Evolutionary conservation across 1,284 basidiomycete genomes (phyloP).

Genomic region (Peniophora sp.): DNA sequence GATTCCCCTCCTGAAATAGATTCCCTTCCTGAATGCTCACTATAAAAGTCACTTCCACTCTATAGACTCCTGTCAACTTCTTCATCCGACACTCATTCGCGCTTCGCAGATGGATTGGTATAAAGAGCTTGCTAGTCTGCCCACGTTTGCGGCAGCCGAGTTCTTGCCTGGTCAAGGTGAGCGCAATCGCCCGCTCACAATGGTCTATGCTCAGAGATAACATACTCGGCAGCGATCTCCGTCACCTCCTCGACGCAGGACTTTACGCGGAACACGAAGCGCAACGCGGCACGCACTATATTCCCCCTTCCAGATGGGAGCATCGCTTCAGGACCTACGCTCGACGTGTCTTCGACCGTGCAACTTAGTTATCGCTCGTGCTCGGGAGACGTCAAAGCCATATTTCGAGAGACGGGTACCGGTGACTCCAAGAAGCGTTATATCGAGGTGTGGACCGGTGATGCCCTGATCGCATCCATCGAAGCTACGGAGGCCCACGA

Average conservation of each 20-base stretch:
- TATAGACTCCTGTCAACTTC: no score
- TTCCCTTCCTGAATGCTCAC: no score
- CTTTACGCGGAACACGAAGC: constrained; percentile 40
- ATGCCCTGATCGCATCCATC: constrained; percentile 30
- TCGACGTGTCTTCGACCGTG: constrained; percentile 34
- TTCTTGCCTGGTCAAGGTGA: not conserved
- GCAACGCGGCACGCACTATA: constrained; percentile 34
- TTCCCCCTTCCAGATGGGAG: constrained; percentile 18
- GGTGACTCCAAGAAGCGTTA: constrained; percentile 34
- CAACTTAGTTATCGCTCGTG: constrained; percentile 35
- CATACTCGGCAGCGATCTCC: constrained; percentile 30
- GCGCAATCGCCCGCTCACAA: no score
- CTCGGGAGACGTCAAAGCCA: constrained; percentile 33
- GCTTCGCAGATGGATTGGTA: not conserved
- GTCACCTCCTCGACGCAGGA: constrained; percentile 37
- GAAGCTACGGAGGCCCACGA: constrained; percentile 57
- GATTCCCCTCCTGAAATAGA: no score
- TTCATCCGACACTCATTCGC: not conserved
- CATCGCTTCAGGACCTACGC: constrained; percentile 19
- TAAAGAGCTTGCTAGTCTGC: not conserved
- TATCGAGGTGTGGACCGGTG: constrained; percentile 54
- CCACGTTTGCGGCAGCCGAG: not conserved
- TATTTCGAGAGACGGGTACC: constrained; percentile 34
- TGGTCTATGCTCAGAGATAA: no score
- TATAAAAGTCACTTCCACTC: no score